Evolutionary conservation across 305 asterid species (phyloP).

Genomic region (Fraxinus platypoda): DNA sequence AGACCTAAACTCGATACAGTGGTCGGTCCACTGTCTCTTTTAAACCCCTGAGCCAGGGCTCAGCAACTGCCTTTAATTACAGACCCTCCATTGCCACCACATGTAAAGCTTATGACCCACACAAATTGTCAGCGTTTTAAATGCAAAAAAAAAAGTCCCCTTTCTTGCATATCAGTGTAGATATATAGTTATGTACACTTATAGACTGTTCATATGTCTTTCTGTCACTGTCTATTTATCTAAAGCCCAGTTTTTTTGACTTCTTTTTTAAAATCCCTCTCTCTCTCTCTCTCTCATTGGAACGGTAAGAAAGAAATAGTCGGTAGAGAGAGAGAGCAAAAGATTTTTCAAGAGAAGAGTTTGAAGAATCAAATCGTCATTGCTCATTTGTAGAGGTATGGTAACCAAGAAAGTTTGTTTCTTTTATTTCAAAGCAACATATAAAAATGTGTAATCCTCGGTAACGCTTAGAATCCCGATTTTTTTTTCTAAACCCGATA

Average conservation of each 20-base stretch:
- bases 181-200: too few relatives aligned
- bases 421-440: conserved; percentile 7
- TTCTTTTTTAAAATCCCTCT: conserved; percentile 25
- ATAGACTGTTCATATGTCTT: conserved; percentile 28
- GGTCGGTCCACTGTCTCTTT: background rate
- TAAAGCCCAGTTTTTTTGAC: conserved; percentile 32
- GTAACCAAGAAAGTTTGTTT: conserved; percentile 20
- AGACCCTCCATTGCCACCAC: conserved; percentile 7
- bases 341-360: conserved; percentile 24
- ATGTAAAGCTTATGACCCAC: background rate
- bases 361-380: conserved; percentile 40
- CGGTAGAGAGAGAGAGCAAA: conserved; percentile 31
- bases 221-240: conserved; percentile 25
- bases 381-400: conserved; percentile 40
- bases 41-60: background rate
- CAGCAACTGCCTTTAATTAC: background rate
- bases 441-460: conserved; percentile 25
- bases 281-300: conserved; percentile 48
- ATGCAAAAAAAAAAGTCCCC: background rate
- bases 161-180: background rate
- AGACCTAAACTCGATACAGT: background rate
- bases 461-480: conserved; percentile 22
- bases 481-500: background rate
- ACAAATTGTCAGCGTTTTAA: conserved; percentile 1
- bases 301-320: conserved; percentile 32